Evolutionary conservation across 2,329 filamentous ascomycete species (phyloP).

Genomic region (Colletotrichum endophyticum): DNA sequence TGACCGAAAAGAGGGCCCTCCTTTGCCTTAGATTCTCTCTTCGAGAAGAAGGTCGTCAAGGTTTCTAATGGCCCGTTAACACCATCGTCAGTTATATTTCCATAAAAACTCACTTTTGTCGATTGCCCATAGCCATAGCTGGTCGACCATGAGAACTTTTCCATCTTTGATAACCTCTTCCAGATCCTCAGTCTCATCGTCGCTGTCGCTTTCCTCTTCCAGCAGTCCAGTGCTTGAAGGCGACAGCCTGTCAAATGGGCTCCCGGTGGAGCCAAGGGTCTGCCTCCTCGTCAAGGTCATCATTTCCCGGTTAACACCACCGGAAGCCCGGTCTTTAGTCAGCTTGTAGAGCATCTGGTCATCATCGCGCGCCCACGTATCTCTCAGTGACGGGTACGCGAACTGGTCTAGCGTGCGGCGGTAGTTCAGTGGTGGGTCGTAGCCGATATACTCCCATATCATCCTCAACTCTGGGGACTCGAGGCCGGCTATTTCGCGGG

Average conservation of each 20-base stretch:
- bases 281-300: constrained; percentile 2
- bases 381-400: constrained; percentile 64
- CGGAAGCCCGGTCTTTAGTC: constrained; percentile 51
- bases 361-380: constrained; percentile 65
- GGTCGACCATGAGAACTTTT: constrained; percentile 70
- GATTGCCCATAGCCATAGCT: constrained; percentile 67
- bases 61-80: constrained; percentile 42
- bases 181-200: constrained; percentile 37
- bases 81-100: background rate
- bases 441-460: constrained; percentile 67
- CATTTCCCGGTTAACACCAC: constrained; percentile 20
- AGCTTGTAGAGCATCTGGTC: constrained; percentile 73
- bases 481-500: constrained; percentile 55
- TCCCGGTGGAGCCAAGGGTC: constrained; percentile 13
- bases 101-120: constrained; percentile 47
- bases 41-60: constrained; percentile 59
- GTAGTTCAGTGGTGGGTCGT: constrained; percentile 65
- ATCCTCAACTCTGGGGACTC: constrained; percentile 63
- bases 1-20: constrained; percentile 63
- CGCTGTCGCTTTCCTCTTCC: constrained; percentile 24
- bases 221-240: constrained; percentile 11
- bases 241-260: background rate
- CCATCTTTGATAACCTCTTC: constrained; percentile 50
- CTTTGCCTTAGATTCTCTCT: constrained; percentile 56
- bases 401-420: constrained; percentile 68